Conservation (phyloP, 768 basidiomycete genomes). For the Tulasnella sp. region DNA sequence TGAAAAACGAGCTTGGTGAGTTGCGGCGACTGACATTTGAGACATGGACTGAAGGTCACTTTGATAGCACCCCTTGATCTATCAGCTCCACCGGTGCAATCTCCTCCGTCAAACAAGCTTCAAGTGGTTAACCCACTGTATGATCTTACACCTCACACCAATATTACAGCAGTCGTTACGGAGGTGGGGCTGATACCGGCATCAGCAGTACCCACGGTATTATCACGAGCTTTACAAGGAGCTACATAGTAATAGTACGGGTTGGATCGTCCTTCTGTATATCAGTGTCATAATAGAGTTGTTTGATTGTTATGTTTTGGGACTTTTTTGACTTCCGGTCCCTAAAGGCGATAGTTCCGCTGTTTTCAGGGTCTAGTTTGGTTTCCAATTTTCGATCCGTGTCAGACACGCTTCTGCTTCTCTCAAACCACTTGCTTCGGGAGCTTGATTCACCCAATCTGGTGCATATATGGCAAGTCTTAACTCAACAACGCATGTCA, state of each 20-base stretch:
- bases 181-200: conserved; percentile 94
- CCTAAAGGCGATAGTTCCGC: too few species aligned
- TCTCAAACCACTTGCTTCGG: neutral
- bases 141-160: conserved; percentile 82
- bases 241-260: conserved; percentile 6
- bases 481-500: neutral
- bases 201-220: conserved; percentile 61
- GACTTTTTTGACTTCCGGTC: too few species aligned
- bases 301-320: too few species aligned
- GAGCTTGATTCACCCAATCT: too few species aligned
- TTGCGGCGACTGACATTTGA: neutral
- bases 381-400: too few species aligned
- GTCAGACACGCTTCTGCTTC: neutral
- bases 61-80: too few species aligned
- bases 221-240: conserved; percentile 34
- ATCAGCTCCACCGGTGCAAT: too few species aligned
- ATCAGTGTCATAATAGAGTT: too few species aligned
- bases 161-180: conserved; percentile 91
- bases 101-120: conserved; percentile 29
- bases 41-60: too few species aligned
- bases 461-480: neutral
- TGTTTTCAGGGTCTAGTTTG: too few species aligned
- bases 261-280: too few species aligned
- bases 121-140: conserved; percentile 81
- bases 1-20: conserved; percentile 89